These are phyloP conservation scores for Coccomyxa subellipsoidea DNA, from an alignment of 163 green algal species.

Conservation along the genomic window DNA sequence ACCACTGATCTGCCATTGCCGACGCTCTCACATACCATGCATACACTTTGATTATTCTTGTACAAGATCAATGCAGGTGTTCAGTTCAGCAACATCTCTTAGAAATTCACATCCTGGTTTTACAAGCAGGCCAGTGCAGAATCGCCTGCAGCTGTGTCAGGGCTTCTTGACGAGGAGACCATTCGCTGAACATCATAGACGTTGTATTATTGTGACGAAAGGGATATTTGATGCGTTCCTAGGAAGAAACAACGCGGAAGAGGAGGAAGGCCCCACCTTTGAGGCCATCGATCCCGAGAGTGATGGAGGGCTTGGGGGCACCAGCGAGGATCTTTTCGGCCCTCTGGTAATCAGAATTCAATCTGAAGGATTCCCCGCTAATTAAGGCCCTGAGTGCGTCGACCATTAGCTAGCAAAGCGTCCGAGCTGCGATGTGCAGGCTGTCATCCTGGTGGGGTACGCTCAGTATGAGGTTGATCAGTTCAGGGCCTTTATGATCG, in stretches of 20 bases:
- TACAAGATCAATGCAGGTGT: too few species aligned
- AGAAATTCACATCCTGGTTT: neutral
- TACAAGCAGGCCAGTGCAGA: neutral
- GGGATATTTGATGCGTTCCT: neutral
- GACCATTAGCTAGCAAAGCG: too few species aligned
- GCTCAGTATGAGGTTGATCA: slow-evolving; percentile 44
- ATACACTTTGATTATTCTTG: too few species aligned
- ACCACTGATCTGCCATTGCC: too few species aligned
- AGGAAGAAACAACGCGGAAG: neutral
- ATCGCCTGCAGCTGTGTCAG: neutral
- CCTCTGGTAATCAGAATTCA: slow-evolving; percentile 30
- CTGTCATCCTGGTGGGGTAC: slow-evolving; percentile 56
- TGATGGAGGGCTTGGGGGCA: slow-evolving; percentile 30
- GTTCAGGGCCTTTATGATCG: slow-evolving; percentile 54
- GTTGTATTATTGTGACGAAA: neutral
- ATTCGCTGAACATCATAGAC: neutral
- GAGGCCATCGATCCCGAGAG: slow-evolving; percentile 22
- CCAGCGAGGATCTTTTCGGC: slow-evolving; percentile 33
- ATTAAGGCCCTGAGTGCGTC: too few species aligned
- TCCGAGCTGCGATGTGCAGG: too few species aligned
- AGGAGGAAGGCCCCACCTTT: slow-evolving; percentile 7
- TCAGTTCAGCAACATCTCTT: too few species aligned
- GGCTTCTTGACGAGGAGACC: neutral
- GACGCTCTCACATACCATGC: too few species aligned
- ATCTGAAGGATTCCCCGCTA: too few species aligned